Percentiles rank a stretch among this genome's conserved stretches.
These are phyloP conservation scores for Penicillium argentinense DNA, from an alignment of 495 filamentous ascomycete species.

Conservation along the genomic window DNA sequence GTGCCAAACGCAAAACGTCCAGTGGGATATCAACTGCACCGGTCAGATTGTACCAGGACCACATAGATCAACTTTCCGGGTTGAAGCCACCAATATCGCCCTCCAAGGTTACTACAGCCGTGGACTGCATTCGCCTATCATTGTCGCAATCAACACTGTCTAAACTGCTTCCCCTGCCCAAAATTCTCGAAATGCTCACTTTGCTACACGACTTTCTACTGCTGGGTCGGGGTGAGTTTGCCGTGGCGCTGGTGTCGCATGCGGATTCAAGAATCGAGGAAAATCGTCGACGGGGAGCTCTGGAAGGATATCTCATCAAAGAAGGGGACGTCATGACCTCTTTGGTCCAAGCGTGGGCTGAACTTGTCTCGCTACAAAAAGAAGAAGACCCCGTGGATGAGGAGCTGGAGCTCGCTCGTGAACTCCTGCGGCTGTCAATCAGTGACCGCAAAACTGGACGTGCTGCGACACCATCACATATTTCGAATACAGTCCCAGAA, in stretches of 20 bases:
- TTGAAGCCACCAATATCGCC: constrained; percentile 72
- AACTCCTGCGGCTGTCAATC: constrained; percentile 69
- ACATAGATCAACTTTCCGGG: constrained; percentile 69
- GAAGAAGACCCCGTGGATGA: constrained; percentile 74
- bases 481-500: constrained; percentile 18
- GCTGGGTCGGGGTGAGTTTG: constrained; percentile 86
- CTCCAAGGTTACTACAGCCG: constrained; percentile 64
- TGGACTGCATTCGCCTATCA: constrained; percentile 74
- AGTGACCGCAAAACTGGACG: constrained; percentile 29
- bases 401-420: constrained; percentile 73
- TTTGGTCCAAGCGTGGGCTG: constrained; percentile 71
- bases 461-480: constrained; percentile 34
- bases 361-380: constrained; percentile 69
- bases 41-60: constrained; percentile 65
- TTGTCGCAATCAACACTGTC: constrained; percentile 79
- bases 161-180: constrained; percentile 71
- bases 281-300: constrained; percentile 37
- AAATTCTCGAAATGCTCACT: constrained; percentile 72
- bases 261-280: constrained; percentile 72
- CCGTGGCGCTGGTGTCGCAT: constrained; percentile 77
- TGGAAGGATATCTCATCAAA: constrained; percentile 67
- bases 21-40: constrained; percentile 43
- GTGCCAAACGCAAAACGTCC: constrained; percentile 46
- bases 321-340: constrained; percentile 81
- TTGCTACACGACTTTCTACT: constrained; percentile 86